A percentile compares a stretch with the other conserved stretches of the same genome.
Conservation (phyloP, 2,329 filamentous ascomycete species). For the Arthroderma sp. region DNA sequence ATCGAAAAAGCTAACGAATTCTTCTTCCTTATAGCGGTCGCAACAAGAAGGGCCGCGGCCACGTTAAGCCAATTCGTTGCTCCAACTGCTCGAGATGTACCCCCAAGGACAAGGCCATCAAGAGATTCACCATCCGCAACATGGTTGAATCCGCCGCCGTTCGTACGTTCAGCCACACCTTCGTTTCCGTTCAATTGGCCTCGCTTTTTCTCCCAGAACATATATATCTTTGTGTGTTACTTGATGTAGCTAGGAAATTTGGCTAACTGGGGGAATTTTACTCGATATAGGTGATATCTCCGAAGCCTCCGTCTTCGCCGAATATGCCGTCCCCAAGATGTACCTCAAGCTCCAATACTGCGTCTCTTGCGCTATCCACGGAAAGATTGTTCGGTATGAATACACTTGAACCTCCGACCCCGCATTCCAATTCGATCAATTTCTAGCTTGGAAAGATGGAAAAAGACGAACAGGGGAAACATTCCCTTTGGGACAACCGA, state of each 20-base stretch:
- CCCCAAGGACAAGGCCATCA: conserved; percentile 99
- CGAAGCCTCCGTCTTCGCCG: conserved; percentile 95
- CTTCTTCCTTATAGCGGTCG: conserved; percentile 53
- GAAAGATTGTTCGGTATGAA: conserved; percentile 99
- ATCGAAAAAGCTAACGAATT: neutral
- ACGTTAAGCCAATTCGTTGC: conserved; percentile 98
- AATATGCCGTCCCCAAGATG: conserved; percentile 99
- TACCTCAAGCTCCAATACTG: conserved; percentile 99
- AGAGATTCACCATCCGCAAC: conserved; percentile 99
- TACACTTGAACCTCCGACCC: neutral
- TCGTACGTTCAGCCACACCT: conserved; percentile 53
- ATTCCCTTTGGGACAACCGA: no score
- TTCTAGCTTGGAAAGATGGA: neutral
- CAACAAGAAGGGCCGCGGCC: conserved; percentile 99
- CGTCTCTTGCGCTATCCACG: conserved; percentile 99
- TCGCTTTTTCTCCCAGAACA: no score
- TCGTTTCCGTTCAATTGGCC: conserved; percentile 5
- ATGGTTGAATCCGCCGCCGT: conserved; percentile 99
- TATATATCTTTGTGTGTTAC: neutral
- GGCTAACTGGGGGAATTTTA: neutral
- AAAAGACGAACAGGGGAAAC: no score
- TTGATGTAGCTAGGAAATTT: conserved; percentile 1
- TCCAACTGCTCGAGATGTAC: conserved; percentile 82
- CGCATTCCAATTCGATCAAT: neutral
- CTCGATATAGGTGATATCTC: conserved; percentile 83